phyloP scores from a whole-genome alignment of 805 yeast genomes.

The Brettanomyces naardenensis region DNA sequence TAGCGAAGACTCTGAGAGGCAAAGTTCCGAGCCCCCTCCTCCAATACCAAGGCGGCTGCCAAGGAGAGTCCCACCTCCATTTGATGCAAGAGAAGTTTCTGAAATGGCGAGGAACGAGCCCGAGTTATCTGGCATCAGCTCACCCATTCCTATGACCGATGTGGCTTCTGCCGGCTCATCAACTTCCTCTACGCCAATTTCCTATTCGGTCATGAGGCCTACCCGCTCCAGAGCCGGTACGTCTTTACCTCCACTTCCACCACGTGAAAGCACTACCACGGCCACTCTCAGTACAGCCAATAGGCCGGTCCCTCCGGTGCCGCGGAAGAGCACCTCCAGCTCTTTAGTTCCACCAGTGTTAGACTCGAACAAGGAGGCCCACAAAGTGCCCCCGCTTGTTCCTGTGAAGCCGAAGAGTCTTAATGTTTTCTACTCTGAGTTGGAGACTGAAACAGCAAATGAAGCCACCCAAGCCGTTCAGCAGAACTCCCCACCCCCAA shows the following conservation, averaged over 20 bases:
- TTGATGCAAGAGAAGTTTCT: neutral
- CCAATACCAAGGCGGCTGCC: neutral
- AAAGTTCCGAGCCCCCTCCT: constrained; percentile 4
- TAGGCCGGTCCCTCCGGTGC: constrained; percentile 26
- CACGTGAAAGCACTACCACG: constrained; percentile 4
- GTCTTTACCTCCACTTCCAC: constrained; percentile 9
- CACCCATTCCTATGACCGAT: neutral
- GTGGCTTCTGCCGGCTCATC: neutral
- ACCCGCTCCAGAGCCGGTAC: constrained; percentile 18
- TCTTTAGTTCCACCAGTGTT: neutral
- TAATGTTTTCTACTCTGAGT: constrained; percentile 9
- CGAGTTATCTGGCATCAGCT: no score
- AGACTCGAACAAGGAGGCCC: constrained; percentile 2
- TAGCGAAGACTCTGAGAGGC: constrained; percentile 7
- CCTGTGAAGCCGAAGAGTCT: constrained; percentile 24
- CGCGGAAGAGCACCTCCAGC: constrained; percentile 10
- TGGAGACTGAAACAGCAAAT: neutral
- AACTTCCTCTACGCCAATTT: constrained; percentile 18
- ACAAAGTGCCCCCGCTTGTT: constrained; percentile 24
- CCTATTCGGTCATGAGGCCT: constrained; percentile 13
- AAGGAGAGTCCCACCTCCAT: constrained; percentile 1
- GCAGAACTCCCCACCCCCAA: neutral
- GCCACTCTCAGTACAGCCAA: no score
- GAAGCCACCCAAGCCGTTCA: neutral
- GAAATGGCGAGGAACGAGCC: neutral